Evolutionary conservation across 495 filamentous ascomycete species (phyloP).

Genomic region (Penicillium flavigenum): DNA sequence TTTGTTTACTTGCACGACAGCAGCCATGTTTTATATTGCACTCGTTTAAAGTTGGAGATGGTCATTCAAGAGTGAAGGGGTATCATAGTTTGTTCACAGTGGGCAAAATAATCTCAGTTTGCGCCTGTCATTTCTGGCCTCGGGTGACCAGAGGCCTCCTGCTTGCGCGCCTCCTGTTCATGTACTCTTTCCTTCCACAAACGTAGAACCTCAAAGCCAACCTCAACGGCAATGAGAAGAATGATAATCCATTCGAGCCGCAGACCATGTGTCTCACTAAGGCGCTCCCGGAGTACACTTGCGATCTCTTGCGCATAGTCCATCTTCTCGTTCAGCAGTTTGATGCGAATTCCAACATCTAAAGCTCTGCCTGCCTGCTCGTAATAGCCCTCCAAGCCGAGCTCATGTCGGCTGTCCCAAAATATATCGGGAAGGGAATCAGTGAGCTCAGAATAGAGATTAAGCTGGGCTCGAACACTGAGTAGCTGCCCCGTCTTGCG

Average conservation of each 20-base stretch:
- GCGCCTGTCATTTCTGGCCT: neutral
- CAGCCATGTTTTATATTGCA: neutral
- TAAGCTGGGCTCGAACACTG: conserved; percentile 84
- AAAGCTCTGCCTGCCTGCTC: conserved; percentile 86
- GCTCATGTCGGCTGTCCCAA: conserved; percentile 88
- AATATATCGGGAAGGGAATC: conserved; percentile 95
- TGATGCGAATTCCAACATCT: conserved; percentile 91
- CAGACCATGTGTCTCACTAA: conserved; percentile 86
- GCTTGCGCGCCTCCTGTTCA: conserved; percentile 38
- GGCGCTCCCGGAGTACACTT: conserved; percentile 77
- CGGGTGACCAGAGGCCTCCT: conserved; percentile 18
- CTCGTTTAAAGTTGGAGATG: neutral
- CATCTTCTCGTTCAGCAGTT: conserved; percentile 91
- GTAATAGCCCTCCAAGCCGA: conserved; percentile 89
- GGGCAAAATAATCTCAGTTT: neutral
- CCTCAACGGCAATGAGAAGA: conserved; percentile 86
- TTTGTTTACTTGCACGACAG: conserved; percentile 1
- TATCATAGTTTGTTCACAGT: conserved; percentile 16
- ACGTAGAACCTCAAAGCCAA: conserved; percentile 65
- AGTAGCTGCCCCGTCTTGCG: conserved; percentile 94
- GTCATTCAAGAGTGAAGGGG: conserved; percentile 21
- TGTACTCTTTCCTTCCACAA: conserved; percentile 57
- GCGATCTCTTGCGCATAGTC: conserved; percentile 97
- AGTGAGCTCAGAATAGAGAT: conserved; percentile 95
- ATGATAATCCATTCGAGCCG: conserved; percentile 98